Conservation (phyloP, 2,329 filamentous ascomycete genomes). For the Xylariaceae sp. region DNA sequence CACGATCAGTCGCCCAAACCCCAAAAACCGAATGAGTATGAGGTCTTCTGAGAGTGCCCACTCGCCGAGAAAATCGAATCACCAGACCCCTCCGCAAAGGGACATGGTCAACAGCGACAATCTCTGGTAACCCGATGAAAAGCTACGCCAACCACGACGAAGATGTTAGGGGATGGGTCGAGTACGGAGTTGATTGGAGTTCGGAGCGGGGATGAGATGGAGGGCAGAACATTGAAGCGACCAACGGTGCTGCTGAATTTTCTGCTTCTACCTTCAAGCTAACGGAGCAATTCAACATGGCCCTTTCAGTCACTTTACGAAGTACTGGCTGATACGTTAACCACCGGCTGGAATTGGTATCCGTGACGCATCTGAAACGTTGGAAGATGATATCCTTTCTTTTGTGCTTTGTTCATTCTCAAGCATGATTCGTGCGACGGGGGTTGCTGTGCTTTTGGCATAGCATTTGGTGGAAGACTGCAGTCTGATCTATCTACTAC, state of each 20-base stretch:
- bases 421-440: too few species aligned
- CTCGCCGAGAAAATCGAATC: slow-evolving; percentile 14
- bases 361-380: too few species aligned
- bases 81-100: slow-evolving; percentile 15
- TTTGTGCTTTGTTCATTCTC: too few species aligned
- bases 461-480: too few species aligned
- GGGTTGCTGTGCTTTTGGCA: too few species aligned
- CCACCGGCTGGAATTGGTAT: not conserved
- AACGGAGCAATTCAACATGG: not conserved
- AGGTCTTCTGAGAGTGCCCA: slow-evolving; percentile 12
- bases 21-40: slow-evolving; percentile 18
- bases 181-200: not conserved
- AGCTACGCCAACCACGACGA: not conserved
- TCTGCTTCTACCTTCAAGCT: not conserved
- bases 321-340: not conserved
- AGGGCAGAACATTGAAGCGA: not conserved
- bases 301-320: not conserved
- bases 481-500: too few species aligned
- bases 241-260: not conserved
- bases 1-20: slow-evolving; percentile 17
- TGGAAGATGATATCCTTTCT: too few species aligned
- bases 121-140: slow-evolving; percentile 26
- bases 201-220: not conserved
- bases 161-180: not conserved
- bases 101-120: slow-evolving; percentile 30